A percentile compares a stretch with the other conserved stretches of the same genome.
Conservation (phyloP, 176 grass and related monocot species). For the Oryza meyeriana region DNA sequence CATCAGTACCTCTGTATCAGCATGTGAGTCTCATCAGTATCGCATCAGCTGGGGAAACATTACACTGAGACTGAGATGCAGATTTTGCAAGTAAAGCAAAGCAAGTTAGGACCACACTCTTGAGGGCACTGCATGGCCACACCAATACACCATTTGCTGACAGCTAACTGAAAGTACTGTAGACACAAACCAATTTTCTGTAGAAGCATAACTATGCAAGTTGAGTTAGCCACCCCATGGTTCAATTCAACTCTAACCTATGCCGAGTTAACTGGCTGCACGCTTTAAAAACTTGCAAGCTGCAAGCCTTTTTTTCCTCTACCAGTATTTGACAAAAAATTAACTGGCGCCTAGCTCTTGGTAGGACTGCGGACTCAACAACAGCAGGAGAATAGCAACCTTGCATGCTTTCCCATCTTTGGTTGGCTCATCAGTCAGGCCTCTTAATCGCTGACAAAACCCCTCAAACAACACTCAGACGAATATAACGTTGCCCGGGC, state of each 20-base stretch:
- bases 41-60: conserved; percentile 15
- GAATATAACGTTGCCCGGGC: neutral
- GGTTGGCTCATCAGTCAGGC: conserved; percentile 47
- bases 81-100: conserved; percentile 38
- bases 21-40: conserved; percentile 23
- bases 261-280: neutral
- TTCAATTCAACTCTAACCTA: conserved; percentile 4
- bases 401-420: conserved; percentile 44
- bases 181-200: conserved; percentile 14
- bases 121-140: conserved; percentile 21
- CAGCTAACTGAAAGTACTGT: conserved; percentile 1
- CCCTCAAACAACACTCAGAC: conserved; percentile 26
- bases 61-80: neutral
- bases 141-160: conserved; percentile 17
- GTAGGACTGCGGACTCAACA: conserved; percentile 52
- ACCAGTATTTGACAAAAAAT: neutral
- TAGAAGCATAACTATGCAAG: conserved; percentile 2
- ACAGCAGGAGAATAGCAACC: conserved; percentile 45
- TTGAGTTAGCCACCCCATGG: neutral
- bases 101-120: conserved; percentile 41
- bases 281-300: neutral
- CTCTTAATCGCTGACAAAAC: conserved; percentile 30
- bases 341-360: neutral
- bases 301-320: neutral
- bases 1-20: neutral